A percentile compares a stretch with the other conserved stretches of the same genome.
Conservation (phyloP, 306 rosid genomes). For the Medicago truncatula region MtrunA17r5.0-ANR NC_053046.1:14159501-14160000, state of each 20-base stretch:
- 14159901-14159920: conserved; percentile 31
- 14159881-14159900: conserved; percentile 49
- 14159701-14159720: background rate
- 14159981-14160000: conserved; percentile 32
- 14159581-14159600: no score
- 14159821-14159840: conserved; percentile 58
- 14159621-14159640: no score
- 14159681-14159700: background rate
- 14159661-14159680: no score
- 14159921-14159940: conserved; percentile 43
- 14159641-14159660: no score
- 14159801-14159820: conserved; percentile 67
- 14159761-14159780: background rate
- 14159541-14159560: no score
- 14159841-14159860: conserved; percentile 56
- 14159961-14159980: conserved; percentile 46
- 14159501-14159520: no score
- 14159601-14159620: no score
- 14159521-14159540: no score
- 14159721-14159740: background rate
- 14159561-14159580: no score
- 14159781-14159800: conserved; percentile 71
- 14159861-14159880: conserved; percentile 70
- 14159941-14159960: conserved; percentile 51
- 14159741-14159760: conserved; percentile 22